Base-by-base conservation (phyloP, 2,329 filamentous ascomycete species). In the Fusarium nurragi region DNA sequence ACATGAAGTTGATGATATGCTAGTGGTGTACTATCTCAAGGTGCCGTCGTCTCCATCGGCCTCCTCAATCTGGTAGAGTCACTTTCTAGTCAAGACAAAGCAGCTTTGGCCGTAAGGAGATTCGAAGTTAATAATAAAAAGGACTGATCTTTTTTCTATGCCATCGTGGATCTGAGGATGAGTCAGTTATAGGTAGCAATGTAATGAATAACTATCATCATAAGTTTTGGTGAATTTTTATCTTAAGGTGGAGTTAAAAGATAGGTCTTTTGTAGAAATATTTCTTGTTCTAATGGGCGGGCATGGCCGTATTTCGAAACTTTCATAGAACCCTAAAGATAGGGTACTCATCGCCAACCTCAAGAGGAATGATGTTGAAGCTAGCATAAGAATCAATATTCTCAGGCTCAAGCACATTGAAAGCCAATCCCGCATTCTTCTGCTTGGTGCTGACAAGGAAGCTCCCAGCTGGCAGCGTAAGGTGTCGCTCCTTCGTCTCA, bases 321-420 rank as follows among this genome's bases (percentile, higher is more conserved):
- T 21, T 14, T 11, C 26, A 36, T 2, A 67, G 1, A 8, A 75
- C 55, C 2, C 73, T 61, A 23, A 71, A 76, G 4, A 76, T 55
- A 6, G 66, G 74, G 48, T 76, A 76, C 49, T 76, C 74, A 28
- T 76, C 74, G 0, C 71, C 73, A 2, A 44, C 67, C 6, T 55
- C 54, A 2, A 75, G 53, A 4, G 74, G 73, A 1, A 76, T 56
- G 12, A 76, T 69, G 45, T 74, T 75, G 18, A 69, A 71, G 5
- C 71, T 72, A 2, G 68, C 74, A 28, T 74, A 76, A 2, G 75
- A 76, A 50, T 76, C 75, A 11, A 73, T 71, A 4, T 71, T 72
- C 64, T 76, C 75, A 1, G 75, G 75, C 66, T 76, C 75, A 13
- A 76, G 51, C 1, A 69, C 72, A 11, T 69, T 60, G 11, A 76